These are phyloP conservation scores for Botrytis pseudocinerea DNA, from an alignment of 2,329 filamentous ascomycete genomes.

Conservation along the genomic window DNA sequence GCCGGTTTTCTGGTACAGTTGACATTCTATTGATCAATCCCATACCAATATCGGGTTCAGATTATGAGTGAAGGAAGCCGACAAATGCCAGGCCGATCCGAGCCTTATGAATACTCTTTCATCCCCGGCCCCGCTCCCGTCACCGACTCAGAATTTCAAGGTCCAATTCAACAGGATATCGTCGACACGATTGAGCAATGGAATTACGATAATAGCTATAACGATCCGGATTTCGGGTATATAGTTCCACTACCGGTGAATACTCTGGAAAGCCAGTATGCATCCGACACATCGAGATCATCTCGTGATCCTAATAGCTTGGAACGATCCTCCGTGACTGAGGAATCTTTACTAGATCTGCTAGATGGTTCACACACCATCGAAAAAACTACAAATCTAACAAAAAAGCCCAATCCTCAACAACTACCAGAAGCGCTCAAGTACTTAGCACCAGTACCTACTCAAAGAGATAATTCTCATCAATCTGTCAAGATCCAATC, in stretches of 20 bases:
- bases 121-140: slow-evolving; percentile 7
- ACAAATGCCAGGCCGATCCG: not conserved
- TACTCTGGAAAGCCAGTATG: not conserved
- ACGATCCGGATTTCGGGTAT: not conserved
- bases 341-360: slow-evolving; percentile 16
- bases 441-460: slow-evolving; percentile 14
- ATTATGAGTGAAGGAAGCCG: slow-evolving; percentile 9
- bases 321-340: slow-evolving; percentile 12
- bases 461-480: not conserved
- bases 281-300: not conserved
- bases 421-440: slow-evolving; percentile 21
- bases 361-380: slow-evolving; percentile 5
- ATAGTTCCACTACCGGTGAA: not conserved
- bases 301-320: slow-evolving; percentile 13
- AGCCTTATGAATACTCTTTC: slow-evolving; percentile 14
- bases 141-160: not conserved
- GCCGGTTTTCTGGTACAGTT: not conserved
- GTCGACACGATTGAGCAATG: slow-evolving; percentile 12
- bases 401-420: not conserved
- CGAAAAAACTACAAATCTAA: not conserved
- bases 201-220: slow-evolving; percentile 3
- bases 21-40: not conserved
- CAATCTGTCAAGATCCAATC: slow-evolving; percentile 3
- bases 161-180: slow-evolving; percentile 2
- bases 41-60: not conserved